phyloP scores from a whole-genome alignment of 805 yeast genomes.

The Cyberlindnera subsufficiens region DNA sequence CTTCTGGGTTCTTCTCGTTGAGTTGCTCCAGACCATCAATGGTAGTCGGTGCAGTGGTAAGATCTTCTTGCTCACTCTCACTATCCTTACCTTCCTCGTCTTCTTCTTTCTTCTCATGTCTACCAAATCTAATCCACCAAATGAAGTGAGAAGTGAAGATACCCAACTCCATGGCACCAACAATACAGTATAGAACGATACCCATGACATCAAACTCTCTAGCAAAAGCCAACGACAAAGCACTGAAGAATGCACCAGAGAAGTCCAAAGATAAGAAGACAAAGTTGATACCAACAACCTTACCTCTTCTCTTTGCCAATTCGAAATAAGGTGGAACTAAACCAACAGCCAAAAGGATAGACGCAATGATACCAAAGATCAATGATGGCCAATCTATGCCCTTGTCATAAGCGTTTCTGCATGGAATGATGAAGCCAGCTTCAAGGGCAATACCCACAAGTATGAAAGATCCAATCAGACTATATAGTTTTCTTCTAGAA shows the following conservation, averaged over 20 bases:
- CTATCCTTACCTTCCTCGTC: conserved; percentile 2
- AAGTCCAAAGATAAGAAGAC: conserved; percentile 71
- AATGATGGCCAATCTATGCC: conserved; percentile 70
- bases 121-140: conserved; percentile 53
- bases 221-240: conserved; percentile 56
- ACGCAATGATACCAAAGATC: conserved; percentile 75
- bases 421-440: conserved; percentile 64
- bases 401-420: conserved; percentile 48
- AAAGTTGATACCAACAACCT: conserved; percentile 87
- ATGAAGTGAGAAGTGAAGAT: conserved; percentile 63
- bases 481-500: conserved; percentile 30
- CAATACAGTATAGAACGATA: conserved; percentile 64
- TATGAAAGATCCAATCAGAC: conserved; percentile 33
- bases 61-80: background rate
- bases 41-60: too few species aligned
- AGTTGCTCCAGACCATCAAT: too few species aligned
- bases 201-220: conserved; percentile 77
- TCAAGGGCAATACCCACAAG: conserved; percentile 52
- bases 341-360: conserved; percentile 69
- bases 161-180: conserved; percentile 72
- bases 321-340: conserved; percentile 88
- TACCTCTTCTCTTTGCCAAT: conserved; percentile 68
- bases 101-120: conserved; percentile 5
- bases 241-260: conserved; percentile 75
- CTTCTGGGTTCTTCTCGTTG: too few species aligned